Base-by-base conservation (phyloP, 768 basidiomycete species). In the Hirschioporus abietinus region DNA sequence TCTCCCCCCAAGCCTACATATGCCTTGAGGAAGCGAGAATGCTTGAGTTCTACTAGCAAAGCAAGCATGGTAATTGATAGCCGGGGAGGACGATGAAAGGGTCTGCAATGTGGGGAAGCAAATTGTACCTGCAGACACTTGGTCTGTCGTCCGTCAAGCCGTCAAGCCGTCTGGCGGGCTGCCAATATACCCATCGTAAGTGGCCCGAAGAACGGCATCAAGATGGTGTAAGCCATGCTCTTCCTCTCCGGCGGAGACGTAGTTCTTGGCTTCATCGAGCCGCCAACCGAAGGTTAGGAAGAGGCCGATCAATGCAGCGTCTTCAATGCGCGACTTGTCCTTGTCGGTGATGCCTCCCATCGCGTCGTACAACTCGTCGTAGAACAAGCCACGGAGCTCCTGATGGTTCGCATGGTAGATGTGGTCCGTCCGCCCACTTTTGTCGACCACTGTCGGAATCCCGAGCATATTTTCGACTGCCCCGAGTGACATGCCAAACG, bases 401-500 rank as follows among this genome's bases (percentile, higher is more conserved):
- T 61, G 60, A 24, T 61, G 23, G 23, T 61, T 24, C 7, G 60
- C 26, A 23, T 18, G 17, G 60, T 61, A 61, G 26, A 30, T 8
- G 8, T 3, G 2, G 30, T 30, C 4, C 30, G 5, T 3, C 42
- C 4, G 20, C 12, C 42, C 60, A 35, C 17, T 35, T 27, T 15
- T 35, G 17, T 60, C 23, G 23, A 23, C 12, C 58, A 26, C 12
- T 23, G 58, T 61, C 4, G 5, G 12, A 10, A 61, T 61, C 60
- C 60, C 60, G 23, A 61, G 60, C 60, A 61, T 18, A 10, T 15
- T 61, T 18, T 61, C 60, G 60, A 61, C 17, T 17, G 4, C 23
- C 17, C 8, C 60, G 17, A 61, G 34, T 6, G 60, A n/a, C 60
- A 61, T 61, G 12, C 60, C 60, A 23, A 61, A 61, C 17, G 60